A percentile compares a stretch with the other conserved stretches of the same genome.
Evolutionary conservation across 2,329 filamentous ascomycete genomes (phyloP).

Genomic region (Botrytis hyacinthi): DNA sequence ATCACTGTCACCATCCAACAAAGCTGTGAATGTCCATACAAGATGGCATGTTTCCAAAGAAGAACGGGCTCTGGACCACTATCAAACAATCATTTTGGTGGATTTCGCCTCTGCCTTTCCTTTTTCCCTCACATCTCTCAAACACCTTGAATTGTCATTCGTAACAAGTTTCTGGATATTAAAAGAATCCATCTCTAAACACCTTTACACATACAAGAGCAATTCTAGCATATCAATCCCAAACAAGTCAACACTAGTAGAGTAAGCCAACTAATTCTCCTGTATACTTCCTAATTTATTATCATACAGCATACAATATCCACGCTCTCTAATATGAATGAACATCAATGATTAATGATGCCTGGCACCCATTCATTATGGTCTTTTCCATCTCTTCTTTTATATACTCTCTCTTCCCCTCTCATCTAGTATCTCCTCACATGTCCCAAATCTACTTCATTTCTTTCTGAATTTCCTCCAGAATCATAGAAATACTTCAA

Average conservation of each 20-base stretch:
- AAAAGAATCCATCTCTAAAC: neutral
- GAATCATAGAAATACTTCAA: neutral
- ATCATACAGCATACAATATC: neutral
- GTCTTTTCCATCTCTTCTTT: neutral
- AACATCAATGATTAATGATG: neutral
- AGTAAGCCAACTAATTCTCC: neutral
- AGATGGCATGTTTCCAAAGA: neutral
- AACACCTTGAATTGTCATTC: accelerated
- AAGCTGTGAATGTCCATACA: neutral
- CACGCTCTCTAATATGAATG: neutral
- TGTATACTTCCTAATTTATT: neutral
- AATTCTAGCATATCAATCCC: neutral
- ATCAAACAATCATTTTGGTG: neutral
- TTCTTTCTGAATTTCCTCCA: neutral
- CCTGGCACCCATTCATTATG: neutral
- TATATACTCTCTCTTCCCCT: neutral
- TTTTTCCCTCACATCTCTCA: neutral
- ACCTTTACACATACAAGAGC: neutral
- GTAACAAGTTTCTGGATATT: neutral
- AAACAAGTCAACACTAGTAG: neutral
- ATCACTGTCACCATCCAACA: neutral
- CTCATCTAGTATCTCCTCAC: neutral
- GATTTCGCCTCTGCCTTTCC: neutral
- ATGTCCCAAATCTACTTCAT: neutral
- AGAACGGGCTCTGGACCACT: neutral